These are phyloP conservation scores for Blastocystis sp. DNA, from an alignment of 352 stramenopile species.

Conservation along the genomic window DNA sequence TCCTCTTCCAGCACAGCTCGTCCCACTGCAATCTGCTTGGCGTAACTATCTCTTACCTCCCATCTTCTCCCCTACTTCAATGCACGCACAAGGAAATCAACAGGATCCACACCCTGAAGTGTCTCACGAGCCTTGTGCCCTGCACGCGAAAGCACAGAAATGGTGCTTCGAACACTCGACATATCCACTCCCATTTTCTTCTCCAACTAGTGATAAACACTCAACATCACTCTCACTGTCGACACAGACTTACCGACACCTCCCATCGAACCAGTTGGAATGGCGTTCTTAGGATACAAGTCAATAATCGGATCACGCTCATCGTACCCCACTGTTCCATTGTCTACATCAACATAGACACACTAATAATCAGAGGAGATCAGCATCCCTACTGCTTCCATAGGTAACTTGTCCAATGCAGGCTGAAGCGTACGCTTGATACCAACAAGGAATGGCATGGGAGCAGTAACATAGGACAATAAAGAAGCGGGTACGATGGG, in stretches of 20 bases:
- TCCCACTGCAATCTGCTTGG: slow-evolving; percentile 66
- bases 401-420: slow-evolving; percentile 48
- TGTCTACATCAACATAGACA: slow-evolving; percentile 65
- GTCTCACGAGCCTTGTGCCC: slow-evolving; percentile 62
- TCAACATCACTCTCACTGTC: not conserved
- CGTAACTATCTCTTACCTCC: slow-evolving; percentile 18
- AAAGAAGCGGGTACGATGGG: slow-evolving; percentile 60
- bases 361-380: not conserved
- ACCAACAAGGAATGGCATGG: slow-evolving; percentile 67
- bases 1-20: slow-evolving; percentile 59
- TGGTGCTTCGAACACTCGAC: slow-evolving; percentile 50
- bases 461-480: slow-evolving; percentile 50
- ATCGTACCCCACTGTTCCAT: slow-evolving; percentile 34
- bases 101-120: slow-evolving; percentile 46
- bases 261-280: slow-evolving; percentile 41
- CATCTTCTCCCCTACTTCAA: slow-evolving; percentile 16
- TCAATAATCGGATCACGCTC: slow-evolving; percentile 67
- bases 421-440: slow-evolving; percentile 52
- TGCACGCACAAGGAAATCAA: slow-evolving; percentile 64
- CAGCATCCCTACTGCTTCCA: not conserved
- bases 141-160: slow-evolving; percentile 39
- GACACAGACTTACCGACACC: slow-evolving; percentile 58
- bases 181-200: slow-evolving; percentile 69
- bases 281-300: slow-evolving; percentile 49
- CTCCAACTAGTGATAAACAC: slow-evolving; percentile 41